Base-by-base conservation (phyloP, 768 basidiomycete species). In the Lactifluus hygrophoroides region DNA sequence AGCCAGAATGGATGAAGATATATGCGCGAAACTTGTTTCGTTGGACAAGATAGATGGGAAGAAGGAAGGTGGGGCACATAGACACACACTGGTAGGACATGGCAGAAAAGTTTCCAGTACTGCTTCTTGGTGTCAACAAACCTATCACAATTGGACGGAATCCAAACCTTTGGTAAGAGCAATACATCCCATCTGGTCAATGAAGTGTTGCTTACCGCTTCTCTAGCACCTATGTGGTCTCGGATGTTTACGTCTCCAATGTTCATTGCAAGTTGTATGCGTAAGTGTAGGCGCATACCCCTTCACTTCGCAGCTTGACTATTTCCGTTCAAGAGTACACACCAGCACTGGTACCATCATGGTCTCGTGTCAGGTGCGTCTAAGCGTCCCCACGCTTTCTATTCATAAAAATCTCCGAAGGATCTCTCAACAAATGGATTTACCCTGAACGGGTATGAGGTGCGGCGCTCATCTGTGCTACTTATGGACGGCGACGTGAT, bases 241-340 rank as follows among this genome's bases (percentile, higher is more conserved):
- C 77, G 19, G 83, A 88, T 51, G 66, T 72, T 16, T 76, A 80
- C 40, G 82, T 90, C 19, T 92, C 89, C 4, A 80, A 77, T 47
- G 65, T 87, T 35, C 86, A 88, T 68, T 90, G 85, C 76, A 86
- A 85, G 69, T 70, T 88, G 77, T 84, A 88, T 79, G 89, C 86
- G 89, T 86, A 65, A 68, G 80, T 73, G 13, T 11, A 45, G 23
- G 62, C 45, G 54, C 44, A 3, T 10, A 23, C 28, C 40, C 55
- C 23, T 34, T 37, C 52, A 25, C 8, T 3, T 7, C 32, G 25
- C 40, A 9, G 6, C 64, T 42, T 37, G 28, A 28, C 16, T 16
- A 23, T 35, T n/a, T 60, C 54, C 27, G 32, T 25, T 21, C 43
- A 56, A 91, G 88, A 9, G 82, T 91, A 49, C 78, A 75, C 43